Evolutionary conservation across 2,329 filamentous ascomycete species (phyloP).

Genomic region (Neospermospora avenae): DNA sequence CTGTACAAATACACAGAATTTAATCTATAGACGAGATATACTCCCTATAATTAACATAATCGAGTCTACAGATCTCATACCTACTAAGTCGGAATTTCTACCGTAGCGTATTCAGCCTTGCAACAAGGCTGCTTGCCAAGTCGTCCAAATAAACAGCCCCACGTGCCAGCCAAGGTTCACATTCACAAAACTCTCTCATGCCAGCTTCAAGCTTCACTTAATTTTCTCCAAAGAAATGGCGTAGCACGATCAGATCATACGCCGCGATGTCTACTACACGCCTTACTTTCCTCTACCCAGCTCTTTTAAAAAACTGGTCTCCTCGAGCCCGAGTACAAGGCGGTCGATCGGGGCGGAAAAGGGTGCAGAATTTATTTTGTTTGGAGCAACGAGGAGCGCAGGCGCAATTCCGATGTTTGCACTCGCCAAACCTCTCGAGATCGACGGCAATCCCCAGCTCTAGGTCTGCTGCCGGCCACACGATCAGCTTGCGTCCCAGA

Average conservation of each 20-base stretch:
- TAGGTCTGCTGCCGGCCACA: no score
- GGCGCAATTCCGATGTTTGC: not conserved
- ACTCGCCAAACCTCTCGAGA: not conserved
- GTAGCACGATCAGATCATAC: not conserved
- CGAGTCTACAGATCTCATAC: no score
- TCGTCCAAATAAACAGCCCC: not conserved
- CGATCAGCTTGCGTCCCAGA: no score
- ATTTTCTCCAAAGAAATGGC: not conserved
- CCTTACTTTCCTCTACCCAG: constrained; percentile 67
- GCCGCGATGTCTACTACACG: constrained; percentile 57
- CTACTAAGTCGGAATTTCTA: no score
- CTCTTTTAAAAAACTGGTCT: constrained; percentile 52
- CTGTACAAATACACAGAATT: no score
- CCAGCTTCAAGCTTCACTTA: not conserved
- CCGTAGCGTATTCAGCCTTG: constrained; percentile 8
- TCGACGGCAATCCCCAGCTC: constrained; percentile 21
- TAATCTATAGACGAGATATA: no score
- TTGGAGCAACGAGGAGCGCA: not conserved
- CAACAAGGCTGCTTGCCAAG: not conserved
- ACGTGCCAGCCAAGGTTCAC: not conserved
- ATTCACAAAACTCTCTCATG: not conserved
- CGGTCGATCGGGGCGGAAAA: not conserved
- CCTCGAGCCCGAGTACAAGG: constrained; percentile 37
- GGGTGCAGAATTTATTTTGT: not conserved
- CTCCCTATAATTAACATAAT: no score